phyloP scores from a whole-genome alignment of 2,329 filamentous ascomycete species.

The Trichophyton benhamiae region DNA sequence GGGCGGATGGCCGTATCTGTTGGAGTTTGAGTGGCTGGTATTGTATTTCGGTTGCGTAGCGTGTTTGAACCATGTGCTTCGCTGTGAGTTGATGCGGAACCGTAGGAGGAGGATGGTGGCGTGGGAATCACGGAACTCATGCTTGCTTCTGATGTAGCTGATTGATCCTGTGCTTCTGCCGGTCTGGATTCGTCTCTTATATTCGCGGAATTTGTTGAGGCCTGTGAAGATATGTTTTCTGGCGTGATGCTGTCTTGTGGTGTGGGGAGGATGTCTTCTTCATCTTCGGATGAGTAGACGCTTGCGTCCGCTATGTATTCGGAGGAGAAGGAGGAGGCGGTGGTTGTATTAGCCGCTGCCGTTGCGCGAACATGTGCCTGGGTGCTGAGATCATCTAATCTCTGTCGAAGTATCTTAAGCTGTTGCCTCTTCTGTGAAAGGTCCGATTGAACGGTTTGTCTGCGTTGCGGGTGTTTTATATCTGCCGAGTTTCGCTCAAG shows the following conservation, averaged over 20 bases:
- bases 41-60: constrained; percentile 18
- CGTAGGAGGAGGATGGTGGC: background rate
- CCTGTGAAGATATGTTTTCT: constrained; percentile 3
- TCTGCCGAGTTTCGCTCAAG: constrained; percentile 30
- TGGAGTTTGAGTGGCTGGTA: constrained; percentile 7
- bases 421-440: constrained; percentile 28
- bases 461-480: constrained; percentile 26
- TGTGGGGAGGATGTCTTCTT: constrained; percentile 20
- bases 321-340: background rate
- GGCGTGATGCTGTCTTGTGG: constrained; percentile 16
- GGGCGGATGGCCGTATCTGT: constrained; percentile 4
- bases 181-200: background rate
- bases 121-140: background rate
- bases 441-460: constrained; percentile 30
- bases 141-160: background rate
- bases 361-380: constrained; percentile 15
- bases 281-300: constrained; percentile 15
- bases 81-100: background rate
- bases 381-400: constrained; percentile 23
- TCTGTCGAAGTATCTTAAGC: constrained; percentile 22
- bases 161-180: background rate
- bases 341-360: background rate
- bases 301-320: constrained; percentile 8
- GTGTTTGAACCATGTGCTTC: constrained; percentile 13
- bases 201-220: constrained; percentile 2